phyloP scores from a whole-genome alignment of 2,329 filamentous ascomycete genomes.

The Colletotrichum higginsianum region DNA sequence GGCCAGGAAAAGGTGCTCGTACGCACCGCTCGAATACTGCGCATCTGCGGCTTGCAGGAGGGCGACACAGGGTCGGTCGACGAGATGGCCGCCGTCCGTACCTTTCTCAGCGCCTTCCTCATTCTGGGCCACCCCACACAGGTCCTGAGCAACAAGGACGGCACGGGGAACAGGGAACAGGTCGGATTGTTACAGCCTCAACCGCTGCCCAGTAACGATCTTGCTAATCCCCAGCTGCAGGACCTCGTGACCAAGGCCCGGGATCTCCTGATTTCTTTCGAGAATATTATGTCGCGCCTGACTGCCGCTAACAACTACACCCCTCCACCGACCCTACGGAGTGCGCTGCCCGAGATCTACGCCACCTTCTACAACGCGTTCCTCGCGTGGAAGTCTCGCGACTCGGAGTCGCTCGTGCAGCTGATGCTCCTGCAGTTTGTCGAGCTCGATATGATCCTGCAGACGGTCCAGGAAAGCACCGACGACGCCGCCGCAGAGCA shows the following conservation, averaged over 20 bases:
- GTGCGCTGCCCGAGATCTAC: constrained; percentile 78
- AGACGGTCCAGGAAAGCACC: constrained; percentile 84
- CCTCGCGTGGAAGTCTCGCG: constrained; percentile 86
- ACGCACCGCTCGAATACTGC: constrained; percentile 76
- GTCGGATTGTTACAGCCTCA: constrained; percentile 59
- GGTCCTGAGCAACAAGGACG: constrained; percentile 82
- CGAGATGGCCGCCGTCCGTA: constrained; percentile 80
- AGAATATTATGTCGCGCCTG: constrained; percentile 78
- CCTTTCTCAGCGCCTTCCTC: constrained; percentile 84
- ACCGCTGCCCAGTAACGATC: constrained; percentile 65
- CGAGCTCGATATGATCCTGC: constrained; percentile 86
- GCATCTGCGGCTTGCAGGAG: constrained; percentile 79
- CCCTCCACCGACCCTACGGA: constrained; percentile 73
- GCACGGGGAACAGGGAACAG: constrained; percentile 71
- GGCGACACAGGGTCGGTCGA: constrained; percentile 73
- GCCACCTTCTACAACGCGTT: constrained; percentile 84
- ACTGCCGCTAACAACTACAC: constrained; percentile 77
- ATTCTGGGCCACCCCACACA: constrained; percentile 85
- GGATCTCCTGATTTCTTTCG: constrained; percentile 84
- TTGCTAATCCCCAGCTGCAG: constrained; percentile 74
- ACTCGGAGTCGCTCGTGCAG: constrained; percentile 83
- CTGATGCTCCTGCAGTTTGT: constrained; percentile 91
- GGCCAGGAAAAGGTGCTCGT: constrained; percentile 76
- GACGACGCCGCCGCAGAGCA: constrained; percentile 80
- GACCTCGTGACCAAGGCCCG: constrained; percentile 84